Evolutionary conservation across 192 early-diverging fungal genomes (phyloP), one percentile per base, ranked within the genome.

Genomic region (Dimargaris cristalligena): DNA sequence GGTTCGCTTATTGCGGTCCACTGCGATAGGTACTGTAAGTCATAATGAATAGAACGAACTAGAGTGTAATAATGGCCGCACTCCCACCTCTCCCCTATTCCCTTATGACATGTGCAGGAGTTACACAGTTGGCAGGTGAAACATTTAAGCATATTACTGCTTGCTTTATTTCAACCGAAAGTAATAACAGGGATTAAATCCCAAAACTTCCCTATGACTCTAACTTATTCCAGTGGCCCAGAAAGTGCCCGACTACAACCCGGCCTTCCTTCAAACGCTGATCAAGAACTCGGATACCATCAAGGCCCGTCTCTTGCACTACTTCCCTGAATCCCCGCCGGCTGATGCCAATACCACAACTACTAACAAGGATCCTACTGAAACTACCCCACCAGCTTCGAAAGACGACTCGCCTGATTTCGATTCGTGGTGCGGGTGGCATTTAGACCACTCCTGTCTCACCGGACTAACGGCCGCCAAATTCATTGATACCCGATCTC

Each of bases 401-500:
- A 47, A 25, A 29, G 66, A 63, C 41, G 62, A 62, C 34, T 54
- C 34, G 25, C 64, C 63, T 25, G 66, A 68, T 63, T 72, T 73
- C 60, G 82, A 78, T 58, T 75, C 76, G 9, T 84, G 81, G 84
- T 83, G 84, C 35, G 84, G 84, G 18, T 74, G 80, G 73, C 84
- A 86, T 59, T 41, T 81, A 20, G 84, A 86, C 52, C 81, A 86
- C 46, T 75, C 70, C 9, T 70, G 71, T 1, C 65, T 86, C 45
- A 86, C 84, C 16, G 80, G 77, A 9, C 62, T 86, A 34, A 86
- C 84, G 1, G 65, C 71, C 52, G 78, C 84, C 50, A 78, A 84
- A 70, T 83, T 68, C 59, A 57, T 72, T 57, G 73, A 78, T 47
- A 56, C 29, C 1, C 29, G 13, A 26, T 11, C 50, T 14, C 50